phyloP scores from a whole-genome alignment of 1,284 basidiomycete species.

The Anthracocystis setariae region DNA sequence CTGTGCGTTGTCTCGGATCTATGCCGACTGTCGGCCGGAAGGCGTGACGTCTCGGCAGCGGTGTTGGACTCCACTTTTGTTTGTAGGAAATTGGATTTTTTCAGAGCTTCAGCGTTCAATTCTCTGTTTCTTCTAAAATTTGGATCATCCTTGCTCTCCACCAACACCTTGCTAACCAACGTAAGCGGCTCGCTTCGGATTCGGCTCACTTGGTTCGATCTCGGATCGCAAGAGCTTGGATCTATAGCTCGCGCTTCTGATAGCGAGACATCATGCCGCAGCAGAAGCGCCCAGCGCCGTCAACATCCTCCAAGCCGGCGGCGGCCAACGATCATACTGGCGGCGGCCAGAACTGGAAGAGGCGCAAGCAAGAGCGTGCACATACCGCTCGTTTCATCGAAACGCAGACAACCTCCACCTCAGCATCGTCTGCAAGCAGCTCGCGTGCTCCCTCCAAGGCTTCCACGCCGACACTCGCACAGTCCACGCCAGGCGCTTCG shows the following conservation, averaged over 20 bases:
- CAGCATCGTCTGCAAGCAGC: slow-evolving; percentile 23
- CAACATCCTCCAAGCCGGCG: slow-evolving; percentile 8
- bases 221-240: neutral
- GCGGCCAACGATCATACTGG: slow-evolving; percentile 2
- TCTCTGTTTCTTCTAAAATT: too few species aligned
- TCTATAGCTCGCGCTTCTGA: neutral
- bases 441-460: slow-evolving; percentile 26
- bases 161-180: too few species aligned
- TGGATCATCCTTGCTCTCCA: too few species aligned
- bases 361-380: slow-evolving; percentile 42
- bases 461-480: slow-evolving; percentile 11
- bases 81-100: slow-evolving; percentile 19
- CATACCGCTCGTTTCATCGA: slow-evolving; percentile 44
- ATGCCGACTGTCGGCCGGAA: slow-evolving; percentile 21
- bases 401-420: slow-evolving; percentile 10
- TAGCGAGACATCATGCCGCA: slow-evolving; percentile 10
- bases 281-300: slow-evolving; percentile 31
- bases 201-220: too few species aligned
- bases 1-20: slow-evolving; percentile 4
- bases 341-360: slow-evolving; percentile 42
- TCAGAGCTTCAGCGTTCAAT: slow-evolving; percentile 5
- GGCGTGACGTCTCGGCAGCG: too few species aligned
- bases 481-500: slow-evolving; percentile 4
- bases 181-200: too few species aligned
- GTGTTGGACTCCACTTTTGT: slow-evolving; percentile 5